These are phyloP conservation scores for Candida morakotiae DNA, from an alignment of 805 yeast genomes.

Conservation along the genomic window DNA sequence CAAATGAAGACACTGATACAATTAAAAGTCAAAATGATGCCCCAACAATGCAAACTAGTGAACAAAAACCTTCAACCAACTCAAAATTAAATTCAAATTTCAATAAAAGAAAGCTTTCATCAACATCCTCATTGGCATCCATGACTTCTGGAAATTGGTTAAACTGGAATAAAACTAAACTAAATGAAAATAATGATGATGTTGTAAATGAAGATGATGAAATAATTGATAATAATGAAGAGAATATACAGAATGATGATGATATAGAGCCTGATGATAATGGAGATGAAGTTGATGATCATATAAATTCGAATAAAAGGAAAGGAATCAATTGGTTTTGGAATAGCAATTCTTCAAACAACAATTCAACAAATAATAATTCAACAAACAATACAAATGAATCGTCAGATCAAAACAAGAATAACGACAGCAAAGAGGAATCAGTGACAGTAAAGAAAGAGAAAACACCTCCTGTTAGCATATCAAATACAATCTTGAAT, in stretches of 20 bases:
- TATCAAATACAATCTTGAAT: conserved; percentile 28
- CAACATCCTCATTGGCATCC: conserved; percentile 21
- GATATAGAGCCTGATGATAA: conserved; percentile 20
- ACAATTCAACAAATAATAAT: not conserved
- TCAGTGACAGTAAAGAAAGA: not conserved
- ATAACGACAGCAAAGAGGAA: not conserved
- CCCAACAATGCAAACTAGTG: not conserved
- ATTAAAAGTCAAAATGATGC: not conserved
- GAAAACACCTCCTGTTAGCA: conserved; percentile 6
- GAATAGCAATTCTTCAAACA: conserved; percentile 13
- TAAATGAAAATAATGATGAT: conserved; percentile 8
- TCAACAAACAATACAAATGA: not conserved
- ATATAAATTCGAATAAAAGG: conserved; percentile 21
- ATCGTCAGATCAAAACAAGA: not conserved
- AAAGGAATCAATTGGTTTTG: conserved; percentile 35
- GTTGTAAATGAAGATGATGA: conserved; percentile 7
- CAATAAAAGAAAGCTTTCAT: conserved; percentile 7
- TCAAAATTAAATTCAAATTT: not conserved
- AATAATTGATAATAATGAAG: conserved; percentile 6
- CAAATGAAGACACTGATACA: not conserved
- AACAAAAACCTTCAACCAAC: not conserved
- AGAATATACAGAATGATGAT: conserved; percentile 16
- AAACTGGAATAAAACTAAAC: conserved; percentile 14
- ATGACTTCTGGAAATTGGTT: conserved; percentile 26
- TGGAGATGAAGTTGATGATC: conserved; percentile 33